These are phyloP conservation scores for Vaccinium darrowii DNA, from an alignment of 148 eudicot genomes.

Conservation along the genomic window DNA sequence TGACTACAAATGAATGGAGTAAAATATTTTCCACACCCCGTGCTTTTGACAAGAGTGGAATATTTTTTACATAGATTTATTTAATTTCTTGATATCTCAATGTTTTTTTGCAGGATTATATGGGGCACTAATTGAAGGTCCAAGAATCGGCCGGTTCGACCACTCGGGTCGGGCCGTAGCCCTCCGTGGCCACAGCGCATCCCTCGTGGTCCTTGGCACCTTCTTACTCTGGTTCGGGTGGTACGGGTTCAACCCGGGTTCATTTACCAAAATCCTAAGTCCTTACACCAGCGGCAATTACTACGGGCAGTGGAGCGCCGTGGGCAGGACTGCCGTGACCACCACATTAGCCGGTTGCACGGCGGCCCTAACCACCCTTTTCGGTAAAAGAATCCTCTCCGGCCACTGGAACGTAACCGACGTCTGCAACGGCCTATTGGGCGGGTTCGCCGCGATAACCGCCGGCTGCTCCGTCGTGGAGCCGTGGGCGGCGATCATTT, in stretches of 20 bases:
- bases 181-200: slow-evolving; percentile 38
- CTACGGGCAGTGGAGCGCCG: slow-evolving; percentile 37
- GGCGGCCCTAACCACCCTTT: slow-evolving; percentile 31
- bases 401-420: slow-evolving; percentile 38
- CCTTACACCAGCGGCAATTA: slow-evolving; percentile 6
- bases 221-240: slow-evolving; percentile 55
- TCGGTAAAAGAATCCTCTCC: slow-evolving; percentile 22
- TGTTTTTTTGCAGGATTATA: slow-evolving; percentile 39
- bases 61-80: not conserved
- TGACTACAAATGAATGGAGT: too few relatives aligned
- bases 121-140: slow-evolving; percentile 64
- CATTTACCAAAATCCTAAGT: slow-evolving; percentile 23
- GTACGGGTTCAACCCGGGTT: slow-evolving; percentile 48
- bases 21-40: too few relatives aligned
- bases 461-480: slow-evolving; percentile 38
- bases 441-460: slow-evolving; percentile 44
- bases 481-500: slow-evolving; percentile 32
- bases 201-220: slow-evolving; percentile 37
- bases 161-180: slow-evolving; percentile 40
- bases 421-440: slow-evolving; percentile 33
- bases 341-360: slow-evolving; percentile 34
- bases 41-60: too few relatives aligned
- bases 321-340: slow-evolving; percentile 36
- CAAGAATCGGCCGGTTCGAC: slow-evolving; percentile 54
- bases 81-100: not conserved